These are phyloP conservation scores for Persicaria maculosa DNA, from an alignment of 148 eudicot species.

Conservation along the genomic window DNA sequence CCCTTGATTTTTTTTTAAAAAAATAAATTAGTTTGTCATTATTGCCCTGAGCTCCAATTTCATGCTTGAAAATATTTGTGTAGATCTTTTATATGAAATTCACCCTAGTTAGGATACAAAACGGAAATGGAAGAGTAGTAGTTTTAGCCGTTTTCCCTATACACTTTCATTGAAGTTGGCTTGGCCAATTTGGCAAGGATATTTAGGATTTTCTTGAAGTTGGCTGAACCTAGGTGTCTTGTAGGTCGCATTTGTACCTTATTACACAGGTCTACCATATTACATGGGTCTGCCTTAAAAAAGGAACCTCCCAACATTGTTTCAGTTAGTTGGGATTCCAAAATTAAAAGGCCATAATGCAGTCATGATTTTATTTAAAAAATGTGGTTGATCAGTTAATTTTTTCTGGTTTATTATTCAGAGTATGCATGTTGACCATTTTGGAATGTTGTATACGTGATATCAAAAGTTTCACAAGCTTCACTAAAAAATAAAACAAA, in stretches of 20 bases:
- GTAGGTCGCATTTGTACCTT: background rate
- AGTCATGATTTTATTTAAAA: background rate
- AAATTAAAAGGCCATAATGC: background rate
- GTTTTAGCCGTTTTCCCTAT: background rate
- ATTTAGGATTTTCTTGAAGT: background rate
- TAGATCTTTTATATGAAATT: background rate
- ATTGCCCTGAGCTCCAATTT: background rate
- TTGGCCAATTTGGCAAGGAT: background rate
- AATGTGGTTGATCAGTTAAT: background rate
- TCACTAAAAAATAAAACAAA: background rate
- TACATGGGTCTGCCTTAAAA: background rate
- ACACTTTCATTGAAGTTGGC: background rate
- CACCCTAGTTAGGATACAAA: background rate
- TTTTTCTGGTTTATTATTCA: no score
- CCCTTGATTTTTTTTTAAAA: background rate
- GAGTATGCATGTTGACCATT: background rate
- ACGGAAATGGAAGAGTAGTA: background rate
- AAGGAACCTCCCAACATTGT: background rate
- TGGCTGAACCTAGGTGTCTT: background rate
- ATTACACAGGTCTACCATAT: background rate
- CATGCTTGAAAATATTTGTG: background rate
- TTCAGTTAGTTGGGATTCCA: background rate
- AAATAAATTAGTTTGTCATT: background rate
- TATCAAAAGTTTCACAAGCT: background rate
- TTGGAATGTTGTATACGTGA: background rate